Conservation (phyloP, 495 filamentous ascomycete genomes). For the Extremus antarcticus region DNA sequence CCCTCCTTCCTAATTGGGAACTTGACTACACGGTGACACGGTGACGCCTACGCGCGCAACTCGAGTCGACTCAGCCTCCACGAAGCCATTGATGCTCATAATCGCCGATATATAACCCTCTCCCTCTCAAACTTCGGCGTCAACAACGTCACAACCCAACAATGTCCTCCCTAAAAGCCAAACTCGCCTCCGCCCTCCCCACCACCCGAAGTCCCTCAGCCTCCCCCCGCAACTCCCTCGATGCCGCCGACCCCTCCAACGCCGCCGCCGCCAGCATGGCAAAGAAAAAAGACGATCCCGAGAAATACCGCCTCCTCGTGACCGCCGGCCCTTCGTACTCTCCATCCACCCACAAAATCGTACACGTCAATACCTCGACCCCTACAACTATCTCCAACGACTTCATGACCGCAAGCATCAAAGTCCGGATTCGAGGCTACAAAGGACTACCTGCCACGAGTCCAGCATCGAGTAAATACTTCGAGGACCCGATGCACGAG, state of each 20-base stretch:
- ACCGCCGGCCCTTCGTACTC: slow-evolving; percentile 70
- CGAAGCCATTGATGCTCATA: no score
- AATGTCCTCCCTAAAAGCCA: not conserved
- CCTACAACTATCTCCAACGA: slow-evolving; percentile 48
- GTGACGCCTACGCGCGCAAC: no score
- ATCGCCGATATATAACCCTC: no score
- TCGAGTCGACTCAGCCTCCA: no score
- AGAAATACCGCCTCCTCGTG: slow-evolving; percentile 57
- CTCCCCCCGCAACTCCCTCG: not conserved
- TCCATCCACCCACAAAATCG: slow-evolving; percentile 47
- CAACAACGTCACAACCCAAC: not conserved
- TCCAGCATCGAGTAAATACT: slow-evolving; percentile 54
- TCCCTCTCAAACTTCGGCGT: no score
- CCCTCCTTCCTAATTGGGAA: no score
- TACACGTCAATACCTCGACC: slow-evolving; percentile 58
- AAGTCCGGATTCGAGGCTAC: slow-evolving; percentile 59
- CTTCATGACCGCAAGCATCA: slow-evolving; percentile 49
- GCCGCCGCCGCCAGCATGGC: not conserved
- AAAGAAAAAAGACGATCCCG: slow-evolving; percentile 1
- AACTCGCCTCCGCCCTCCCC: not conserved
- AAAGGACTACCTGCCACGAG: slow-evolving; percentile 29
- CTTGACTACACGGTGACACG: no score
- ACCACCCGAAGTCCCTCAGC: not conserved
- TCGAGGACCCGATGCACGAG: slow-evolving; percentile 54
- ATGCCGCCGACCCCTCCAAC: not conserved